These are phyloP conservation scores for Acarospora socialis DNA, from an alignment of 2,329 filamentous ascomycete genomes.

Conservation along the genomic window DNA sequence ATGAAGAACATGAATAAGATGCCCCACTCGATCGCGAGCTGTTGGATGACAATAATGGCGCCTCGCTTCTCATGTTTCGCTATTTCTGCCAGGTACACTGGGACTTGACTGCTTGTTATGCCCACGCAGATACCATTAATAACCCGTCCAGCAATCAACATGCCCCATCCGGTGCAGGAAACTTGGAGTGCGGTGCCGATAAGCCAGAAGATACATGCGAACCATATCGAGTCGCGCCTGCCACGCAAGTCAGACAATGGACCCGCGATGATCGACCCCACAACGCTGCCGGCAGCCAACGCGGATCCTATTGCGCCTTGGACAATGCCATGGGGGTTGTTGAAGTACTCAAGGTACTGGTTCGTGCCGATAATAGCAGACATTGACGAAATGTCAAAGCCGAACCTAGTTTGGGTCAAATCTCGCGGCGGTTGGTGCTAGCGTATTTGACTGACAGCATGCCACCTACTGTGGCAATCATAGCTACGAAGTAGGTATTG, in stretches of 20 bases:
- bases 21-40: slow-evolving; percentile 30
- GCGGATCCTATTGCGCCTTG: slow-evolving; percentile 37
- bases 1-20: slow-evolving; percentile 36
- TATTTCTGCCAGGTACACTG: slow-evolving; percentile 32
- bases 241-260: slow-evolving; percentile 35
- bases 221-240: slow-evolving; percentile 32
- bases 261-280: slow-evolving; percentile 33
- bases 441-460: slow-evolving; percentile 30
- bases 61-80: slow-evolving; percentile 29
- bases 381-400: slow-evolving; percentile 44
- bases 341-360: slow-evolving; percentile 37
- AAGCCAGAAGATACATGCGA: slow-evolving; percentile 37
- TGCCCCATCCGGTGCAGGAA: slow-evolving; percentile 23
- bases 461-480: slow-evolving; percentile 38
- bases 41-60: slow-evolving; percentile 30
- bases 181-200: slow-evolving; percentile 30
- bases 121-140: slow-evolving; percentile 26
- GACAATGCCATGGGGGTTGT: slow-evolving; percentile 33
- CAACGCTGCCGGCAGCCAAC: slow-evolving; percentile 35
- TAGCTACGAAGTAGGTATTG: slow-evolving; percentile 40
- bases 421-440: too few species aligned
- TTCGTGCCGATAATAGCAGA: slow-evolving; percentile 36
- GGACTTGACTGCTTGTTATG: slow-evolving; percentile 31
- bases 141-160: slow-evolving; percentile 31
- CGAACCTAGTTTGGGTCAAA: slow-evolving; percentile 27